Evolutionary conservation across 1,284 basidiomycete species (phyloP).

Genomic region (Naganishia albida): DNA sequence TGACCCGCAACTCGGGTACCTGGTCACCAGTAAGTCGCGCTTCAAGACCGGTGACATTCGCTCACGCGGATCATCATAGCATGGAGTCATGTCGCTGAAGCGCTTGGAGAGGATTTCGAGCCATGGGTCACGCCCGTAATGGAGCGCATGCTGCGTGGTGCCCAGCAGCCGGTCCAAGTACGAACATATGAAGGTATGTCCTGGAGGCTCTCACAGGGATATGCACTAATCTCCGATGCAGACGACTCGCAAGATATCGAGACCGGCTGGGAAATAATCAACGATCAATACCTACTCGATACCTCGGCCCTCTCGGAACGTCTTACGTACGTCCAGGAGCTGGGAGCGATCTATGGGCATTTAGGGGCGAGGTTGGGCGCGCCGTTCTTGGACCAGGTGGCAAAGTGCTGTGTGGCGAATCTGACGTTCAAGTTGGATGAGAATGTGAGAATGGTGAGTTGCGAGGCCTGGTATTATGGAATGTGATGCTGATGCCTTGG

Average conservation of each 20-base stretch:
- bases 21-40: slow-evolving; percentile 18
- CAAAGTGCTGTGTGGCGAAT: slow-evolving; percentile 21
- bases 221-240: not conserved
- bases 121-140: slow-evolving; percentile 29
- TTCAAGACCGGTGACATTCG: too few species aligned
- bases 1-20: slow-evolving; percentile 28
- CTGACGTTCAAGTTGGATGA: slow-evolving; percentile 30
- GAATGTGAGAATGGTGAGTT: slow-evolving; percentile 17
- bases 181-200: slow-evolving; percentile 11
- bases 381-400: slow-evolving; percentile 11
- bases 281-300: slow-evolving; percentile 23
- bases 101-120: slow-evolving; percentile 18
- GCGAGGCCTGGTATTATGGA: not conserved
- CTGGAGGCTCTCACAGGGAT: too few species aligned
- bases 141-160: slow-evolving; percentile 12
- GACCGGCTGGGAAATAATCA: slow-evolving; percentile 17
- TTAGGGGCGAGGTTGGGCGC: slow-evolving; percentile 13
- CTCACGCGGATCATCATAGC: not conserved
- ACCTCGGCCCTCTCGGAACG: slow-evolving; percentile 18
- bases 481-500: not conserved
- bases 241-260: slow-evolving; percentile 7
- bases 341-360: slow-evolving; percentile 8
- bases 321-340: slow-evolving; percentile 17
- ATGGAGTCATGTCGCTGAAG: slow-evolving; percentile 24
- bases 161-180: slow-evolving; percentile 9